Percentiles rank a stretch among this genome's conserved stretches.
These are phyloP conservation scores for Lachnellula cervina DNA, from an alignment of 2,329 filamentous ascomycete species.

Conservation along the genomic window DNA sequence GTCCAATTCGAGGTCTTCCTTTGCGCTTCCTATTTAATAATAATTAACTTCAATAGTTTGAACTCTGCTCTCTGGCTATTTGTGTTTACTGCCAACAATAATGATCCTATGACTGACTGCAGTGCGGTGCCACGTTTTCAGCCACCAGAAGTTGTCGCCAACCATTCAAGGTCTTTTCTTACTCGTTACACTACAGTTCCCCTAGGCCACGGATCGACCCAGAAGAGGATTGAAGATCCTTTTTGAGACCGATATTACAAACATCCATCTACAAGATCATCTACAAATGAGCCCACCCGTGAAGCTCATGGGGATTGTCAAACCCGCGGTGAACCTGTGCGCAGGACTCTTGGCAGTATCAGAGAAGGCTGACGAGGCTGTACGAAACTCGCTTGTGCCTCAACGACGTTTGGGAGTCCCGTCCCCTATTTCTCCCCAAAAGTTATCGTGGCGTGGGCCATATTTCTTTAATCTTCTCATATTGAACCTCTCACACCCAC, in stretches of 20 bases:
- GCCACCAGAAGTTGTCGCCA: background rate
- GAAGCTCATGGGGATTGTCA: slow-evolving; percentile 11
- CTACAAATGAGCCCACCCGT: slow-evolving; percentile 2
- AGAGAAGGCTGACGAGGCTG: slow-evolving; percentile 16
- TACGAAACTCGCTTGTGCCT: slow-evolving; percentile 39
- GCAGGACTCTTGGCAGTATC: slow-evolving; percentile 29
- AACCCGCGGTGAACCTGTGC: slow-evolving; percentile 5
- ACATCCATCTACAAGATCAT: background rate
- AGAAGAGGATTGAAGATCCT: background rate
- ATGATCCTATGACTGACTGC: background rate
- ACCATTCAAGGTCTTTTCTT: background rate
- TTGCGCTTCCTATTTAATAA: too few relatives aligned
- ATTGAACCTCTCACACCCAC: background rate
- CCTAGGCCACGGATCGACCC: background rate
- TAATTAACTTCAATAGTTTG: background rate
- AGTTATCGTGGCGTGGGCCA: slow-evolving; percentile 7
- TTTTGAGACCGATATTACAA: background rate
- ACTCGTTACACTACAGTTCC: background rate
- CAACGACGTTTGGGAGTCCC: slow-evolving; percentile 35
- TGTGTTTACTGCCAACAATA: background rate
- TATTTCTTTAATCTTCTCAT: slow-evolving; percentile 23
- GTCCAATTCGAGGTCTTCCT: background rate
- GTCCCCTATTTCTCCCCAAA: slow-evolving; percentile 8
- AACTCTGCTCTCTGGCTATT: background rate
- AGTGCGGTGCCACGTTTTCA: background rate